A percentile compares a stretch with the other conserved stretches of the same genome.
Evolutionary conservation across 73 alveolate genomes (phyloP).

Genomic region (Paramecium caudatum): DNA sequence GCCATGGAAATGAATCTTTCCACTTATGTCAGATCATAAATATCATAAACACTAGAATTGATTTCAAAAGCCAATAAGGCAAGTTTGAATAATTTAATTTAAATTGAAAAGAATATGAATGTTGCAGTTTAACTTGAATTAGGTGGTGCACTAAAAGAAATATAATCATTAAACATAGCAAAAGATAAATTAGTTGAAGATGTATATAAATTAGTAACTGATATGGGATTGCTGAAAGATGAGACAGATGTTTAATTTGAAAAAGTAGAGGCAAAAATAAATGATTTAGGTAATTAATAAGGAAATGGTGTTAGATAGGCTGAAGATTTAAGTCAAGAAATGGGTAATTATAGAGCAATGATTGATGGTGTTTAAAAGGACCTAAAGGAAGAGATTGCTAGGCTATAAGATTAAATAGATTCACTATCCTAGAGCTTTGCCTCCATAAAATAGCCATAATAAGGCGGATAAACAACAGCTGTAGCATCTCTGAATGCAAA

Average conservation of each 20-base stretch:
- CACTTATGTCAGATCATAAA: not conserved
- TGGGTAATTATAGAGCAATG: not conserved
- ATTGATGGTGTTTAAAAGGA: not conserved
- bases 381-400: not conserved
- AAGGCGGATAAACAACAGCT: not conserved
- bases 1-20: conserved; percentile 46
- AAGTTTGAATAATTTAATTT: not conserved
- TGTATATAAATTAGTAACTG: not conserved
- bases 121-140: no score
- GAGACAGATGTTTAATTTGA: not conserved
- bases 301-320: not conserved
- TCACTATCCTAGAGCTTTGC: not conserved
- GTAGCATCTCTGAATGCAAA: no score
- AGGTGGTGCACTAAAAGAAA: not conserved
- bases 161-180: not conserved
- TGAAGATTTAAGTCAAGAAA: not conserved
- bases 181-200: not conserved
- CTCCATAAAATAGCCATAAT: not conserved
- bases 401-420: not conserved
- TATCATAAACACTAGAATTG: not conserved
- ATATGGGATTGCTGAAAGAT: not conserved
- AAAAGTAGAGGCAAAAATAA: not conserved
- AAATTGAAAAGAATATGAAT: not conserved
- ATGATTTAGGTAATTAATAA: not conserved
- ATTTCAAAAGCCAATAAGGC: not conserved